These are phyloP conservation scores for Lactarius hatsudake DNA, from an alignment of 768 basidiomycete species.

Conservation along the genomic window DNA sequence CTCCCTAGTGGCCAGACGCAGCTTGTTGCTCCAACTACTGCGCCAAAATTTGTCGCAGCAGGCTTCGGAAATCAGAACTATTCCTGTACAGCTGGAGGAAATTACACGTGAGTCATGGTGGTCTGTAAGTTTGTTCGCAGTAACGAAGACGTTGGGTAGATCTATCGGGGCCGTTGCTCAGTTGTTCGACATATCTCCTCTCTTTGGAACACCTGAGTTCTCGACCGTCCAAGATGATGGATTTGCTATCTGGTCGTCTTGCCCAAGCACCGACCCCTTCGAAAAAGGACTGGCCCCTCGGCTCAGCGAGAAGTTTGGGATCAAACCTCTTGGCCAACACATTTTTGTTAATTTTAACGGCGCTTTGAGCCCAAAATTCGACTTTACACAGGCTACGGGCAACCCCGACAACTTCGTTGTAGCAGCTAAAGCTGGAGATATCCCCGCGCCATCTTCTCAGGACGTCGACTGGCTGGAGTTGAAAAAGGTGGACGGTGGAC, in stretches of 20 bases:
- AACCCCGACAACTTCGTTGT: constrained; percentile 16
- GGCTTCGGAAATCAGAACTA: constrained; percentile 18
- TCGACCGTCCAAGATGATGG: not conserved
- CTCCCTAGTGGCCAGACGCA: not conserved
- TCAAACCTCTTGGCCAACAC: constrained; percentile 18
- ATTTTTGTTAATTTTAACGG: constrained; percentile 8
- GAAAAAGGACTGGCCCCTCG: not conserved
- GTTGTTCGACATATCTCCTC: constrained; percentile 20
- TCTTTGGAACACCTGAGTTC: not conserved
- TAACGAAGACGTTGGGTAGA: constrained; percentile 3
- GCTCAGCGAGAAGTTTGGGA: not conserved
- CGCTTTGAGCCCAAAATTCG: constrained; percentile 6
- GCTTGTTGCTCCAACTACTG: not conserved
- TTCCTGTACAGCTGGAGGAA: constrained; percentile 5
- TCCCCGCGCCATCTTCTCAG: constrained; percentile 8
- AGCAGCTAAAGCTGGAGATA: constrained; percentile 3
- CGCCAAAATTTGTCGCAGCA: not conserved
- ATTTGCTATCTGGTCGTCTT: constrained; percentile 1
- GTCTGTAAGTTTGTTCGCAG: not conserved
- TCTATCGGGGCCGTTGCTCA: constrained; percentile 20
- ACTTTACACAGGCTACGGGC: constrained; percentile 16
- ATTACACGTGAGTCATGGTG: constrained; percentile 11
- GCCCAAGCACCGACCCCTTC: not conserved
- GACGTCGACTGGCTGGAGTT: constrained; percentile 24
- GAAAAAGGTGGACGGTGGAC: not conserved